phyloP scores from a whole-genome alignment of 352 stramenopile genomes.

The Blastocystis sp. region DNA sequence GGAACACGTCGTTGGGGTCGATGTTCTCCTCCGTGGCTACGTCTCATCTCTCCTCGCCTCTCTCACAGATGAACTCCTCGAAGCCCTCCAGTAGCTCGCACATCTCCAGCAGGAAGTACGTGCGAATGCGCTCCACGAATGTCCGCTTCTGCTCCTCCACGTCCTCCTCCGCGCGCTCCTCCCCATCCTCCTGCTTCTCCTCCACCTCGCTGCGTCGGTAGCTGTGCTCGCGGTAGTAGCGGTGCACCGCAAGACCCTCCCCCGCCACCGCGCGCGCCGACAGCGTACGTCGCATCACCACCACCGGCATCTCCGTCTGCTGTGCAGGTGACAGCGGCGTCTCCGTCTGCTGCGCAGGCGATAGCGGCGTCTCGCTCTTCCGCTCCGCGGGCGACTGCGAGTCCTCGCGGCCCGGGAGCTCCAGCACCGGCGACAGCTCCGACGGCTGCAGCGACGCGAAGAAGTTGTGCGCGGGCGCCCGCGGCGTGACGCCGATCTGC shows the following conservation, averaged over 20 bases:
- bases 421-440: neutral
- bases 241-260: neutral
- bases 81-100: neutral
- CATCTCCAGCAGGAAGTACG: constrained; percentile 32
- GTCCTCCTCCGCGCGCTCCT: neutral
- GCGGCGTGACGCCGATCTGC: constrained; percentile 10
- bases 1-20: constrained; percentile 23
- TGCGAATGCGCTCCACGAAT: constrained; percentile 1
- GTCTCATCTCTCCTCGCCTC: neutral
- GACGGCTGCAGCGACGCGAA: neutral
- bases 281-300: neutral
- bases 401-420: neutral
- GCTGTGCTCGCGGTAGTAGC: constrained; percentile 39
- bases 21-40: constrained; percentile 1
- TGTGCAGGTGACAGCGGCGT: neutral
- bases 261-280: neutral
- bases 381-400: neutral
- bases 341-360: neutral
- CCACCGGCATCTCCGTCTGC: neutral
- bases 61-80: constrained; percentile 5
- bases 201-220: neutral
- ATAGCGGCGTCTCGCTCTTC: neutral
- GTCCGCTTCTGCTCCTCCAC: neutral
- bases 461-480: neutral
- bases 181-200: neutral